Evolutionary conservation across 2,329 filamentous ascomycete species (phyloP).

Genomic region (Orbilia quercus): DNA sequence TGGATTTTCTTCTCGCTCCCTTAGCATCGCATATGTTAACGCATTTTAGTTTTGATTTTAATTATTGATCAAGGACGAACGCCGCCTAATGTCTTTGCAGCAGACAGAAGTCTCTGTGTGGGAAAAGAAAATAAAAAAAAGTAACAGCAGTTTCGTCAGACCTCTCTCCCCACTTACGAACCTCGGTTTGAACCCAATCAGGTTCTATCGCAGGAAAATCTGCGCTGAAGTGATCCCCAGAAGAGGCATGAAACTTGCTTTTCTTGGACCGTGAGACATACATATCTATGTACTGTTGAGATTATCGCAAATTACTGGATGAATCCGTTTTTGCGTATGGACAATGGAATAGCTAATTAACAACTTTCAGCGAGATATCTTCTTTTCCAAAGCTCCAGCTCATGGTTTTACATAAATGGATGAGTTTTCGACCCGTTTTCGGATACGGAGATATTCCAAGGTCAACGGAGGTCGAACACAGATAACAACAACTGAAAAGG

Average conservation of each 20-base stretch:
- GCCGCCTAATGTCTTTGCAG: constrained; percentile 56
- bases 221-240: constrained; percentile 14
- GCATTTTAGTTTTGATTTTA: constrained; percentile 49
- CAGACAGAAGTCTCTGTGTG: constrained; percentile 20
- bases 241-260: constrained; percentile 44
- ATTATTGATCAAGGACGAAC: constrained; percentile 48
- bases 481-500: constrained; percentile 30
- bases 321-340: constrained; percentile 41
- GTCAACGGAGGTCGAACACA: constrained; percentile 17
- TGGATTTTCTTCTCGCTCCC: constrained; percentile 21
- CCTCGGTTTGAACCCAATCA: constrained; percentile 52
- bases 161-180: constrained; percentile 16
- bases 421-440: constrained; percentile 30
- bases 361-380: constrained; percentile 2
- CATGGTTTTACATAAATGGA: constrained; percentile 42
- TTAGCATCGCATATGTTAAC: constrained; percentile 48
- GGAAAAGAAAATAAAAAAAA: not conserved
- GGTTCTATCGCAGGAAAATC: not conserved
- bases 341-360: constrained; percentile 16
- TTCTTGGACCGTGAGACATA: constrained; percentile 54
- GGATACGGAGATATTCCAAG: constrained; percentile 40
- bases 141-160: constrained; percentile 35
- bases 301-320: constrained; percentile 48
- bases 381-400: constrained; percentile 4
- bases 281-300: constrained; percentile 29